A percentile compares a stretch with the other conserved stretches of the same genome.
Evolutionary conservation across 768 basidiomycete genomes (phyloP).

Genomic region (Tricholoma saponaceum): DNA sequence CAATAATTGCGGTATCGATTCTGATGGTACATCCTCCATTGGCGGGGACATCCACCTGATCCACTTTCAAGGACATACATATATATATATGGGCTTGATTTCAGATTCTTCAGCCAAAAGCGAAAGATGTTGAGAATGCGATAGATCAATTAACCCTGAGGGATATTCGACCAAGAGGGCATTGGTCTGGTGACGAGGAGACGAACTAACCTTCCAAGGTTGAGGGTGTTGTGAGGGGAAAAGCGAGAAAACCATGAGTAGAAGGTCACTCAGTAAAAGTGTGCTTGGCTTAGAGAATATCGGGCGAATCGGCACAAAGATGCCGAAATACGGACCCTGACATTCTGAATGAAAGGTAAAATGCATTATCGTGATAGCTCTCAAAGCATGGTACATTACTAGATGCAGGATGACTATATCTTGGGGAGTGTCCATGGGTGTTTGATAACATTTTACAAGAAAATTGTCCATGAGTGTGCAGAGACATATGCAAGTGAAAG

Average conservation of each 20-base stretch:
- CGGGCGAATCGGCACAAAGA: background rate
- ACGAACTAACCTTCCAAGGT: slow-evolving; percentile 36
- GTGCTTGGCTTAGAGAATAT: background rate
- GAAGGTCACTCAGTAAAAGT: background rate
- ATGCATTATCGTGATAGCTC: background rate
- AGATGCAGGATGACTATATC: background rate
- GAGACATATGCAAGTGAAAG: background rate
- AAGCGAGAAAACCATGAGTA: background rate
- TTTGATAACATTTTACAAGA: background rate
- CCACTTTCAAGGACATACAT: slow-evolving; percentile 28
- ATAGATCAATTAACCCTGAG: slow-evolving; percentile 57
- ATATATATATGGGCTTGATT: no score
- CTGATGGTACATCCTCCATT: slow-evolving; percentile 48
- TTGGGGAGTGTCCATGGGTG: background rate
- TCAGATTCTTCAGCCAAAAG: slow-evolving; percentile 13
- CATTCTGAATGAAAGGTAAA: background rate
- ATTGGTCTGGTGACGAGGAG: slow-evolving; percentile 40
- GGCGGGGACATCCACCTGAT: slow-evolving; percentile 52
- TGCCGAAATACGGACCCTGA: background rate
- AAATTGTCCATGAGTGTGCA: background rate
- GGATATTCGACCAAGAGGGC: slow-evolving; percentile 70
- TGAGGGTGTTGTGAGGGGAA: slow-evolving; percentile 10
- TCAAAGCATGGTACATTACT: slow-evolving; percentile 1
- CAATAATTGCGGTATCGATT: slow-evolving; percentile 50
- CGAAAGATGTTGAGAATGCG: slow-evolving; percentile 40